These are phyloP conservation scores for Pinus taeda DNA, from an alignment of 75 land plant genomes.

Conservation along the genomic window DNA sequence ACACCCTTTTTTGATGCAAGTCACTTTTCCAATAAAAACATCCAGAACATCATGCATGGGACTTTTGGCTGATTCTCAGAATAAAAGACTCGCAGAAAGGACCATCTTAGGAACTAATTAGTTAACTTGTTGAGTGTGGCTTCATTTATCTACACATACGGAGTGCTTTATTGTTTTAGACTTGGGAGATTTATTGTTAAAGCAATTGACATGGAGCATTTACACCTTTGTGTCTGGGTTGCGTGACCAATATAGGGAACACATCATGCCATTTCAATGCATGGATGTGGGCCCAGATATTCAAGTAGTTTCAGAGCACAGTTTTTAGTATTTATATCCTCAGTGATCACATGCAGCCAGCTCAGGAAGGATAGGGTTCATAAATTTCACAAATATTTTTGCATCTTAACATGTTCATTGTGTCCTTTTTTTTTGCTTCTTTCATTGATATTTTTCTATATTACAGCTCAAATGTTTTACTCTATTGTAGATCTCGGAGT, in stretches of 20 bases:
- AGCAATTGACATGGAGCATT: not conserved
- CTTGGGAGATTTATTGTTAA: not conserved
- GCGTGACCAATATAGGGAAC: not conserved
- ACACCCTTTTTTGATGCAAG: not conserved
- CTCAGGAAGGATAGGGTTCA: conserved; percentile 3
- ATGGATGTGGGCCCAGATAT: not conserved
- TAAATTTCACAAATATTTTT: not conserved
- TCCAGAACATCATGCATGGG: not conserved
- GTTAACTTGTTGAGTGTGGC: not conserved
- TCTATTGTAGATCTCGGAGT: conserved; percentile 66
- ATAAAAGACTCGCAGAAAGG: not conserved
- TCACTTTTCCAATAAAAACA: not conserved
- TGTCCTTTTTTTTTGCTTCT: conserved; percentile 5
- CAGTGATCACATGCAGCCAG: not conserved
- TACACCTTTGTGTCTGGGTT: not conserved
- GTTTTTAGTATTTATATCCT: too few species aligned
- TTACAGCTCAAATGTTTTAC: not conserved
- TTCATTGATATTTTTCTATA: not conserved
- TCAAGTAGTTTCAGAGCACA: not conserved
- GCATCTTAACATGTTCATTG: not conserved
- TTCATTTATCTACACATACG: not conserved
- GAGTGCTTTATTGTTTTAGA: not conserved
- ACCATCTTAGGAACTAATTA: not conserved
- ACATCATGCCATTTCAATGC: not conserved
- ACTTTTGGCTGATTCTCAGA: not conserved